phyloP scores from a whole-genome alignment of 306 rosid genomes.

The Corylus americana region DNA sequence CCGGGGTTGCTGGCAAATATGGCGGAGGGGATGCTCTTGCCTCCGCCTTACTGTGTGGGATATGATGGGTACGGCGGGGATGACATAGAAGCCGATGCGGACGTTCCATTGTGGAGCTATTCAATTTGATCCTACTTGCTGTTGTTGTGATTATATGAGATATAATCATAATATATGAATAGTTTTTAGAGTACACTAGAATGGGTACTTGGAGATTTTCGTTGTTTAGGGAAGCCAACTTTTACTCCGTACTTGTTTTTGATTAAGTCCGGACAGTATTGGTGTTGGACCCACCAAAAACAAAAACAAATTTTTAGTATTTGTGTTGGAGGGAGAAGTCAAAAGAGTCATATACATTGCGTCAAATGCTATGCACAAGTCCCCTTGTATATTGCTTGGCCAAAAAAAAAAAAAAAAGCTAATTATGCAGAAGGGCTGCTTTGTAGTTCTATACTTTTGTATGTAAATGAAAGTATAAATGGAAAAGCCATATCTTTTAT shows the following conservation, averaged over 20 bases:
- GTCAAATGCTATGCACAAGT: too few relatives aligned
- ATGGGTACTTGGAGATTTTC: background rate
- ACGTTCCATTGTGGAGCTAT: constrained; percentile 73
- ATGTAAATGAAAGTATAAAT: too few relatives aligned
- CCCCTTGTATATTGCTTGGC: too few relatives aligned
- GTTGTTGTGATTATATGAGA: too few relatives aligned
- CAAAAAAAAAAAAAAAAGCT: too few relatives aligned
- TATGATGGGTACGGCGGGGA: constrained; percentile 23
- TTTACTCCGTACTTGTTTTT: constrained; percentile 20
- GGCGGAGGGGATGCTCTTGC: constrained; percentile 64
- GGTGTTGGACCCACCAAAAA: background rate
- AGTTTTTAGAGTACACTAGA: background rate
- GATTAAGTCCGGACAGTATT: background rate
- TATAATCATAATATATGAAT: too few relatives aligned
- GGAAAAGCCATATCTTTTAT: too few relatives aligned
- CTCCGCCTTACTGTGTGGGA: constrained; percentile 51
- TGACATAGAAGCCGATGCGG: constrained; percentile 50
- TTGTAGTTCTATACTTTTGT: too few relatives aligned
- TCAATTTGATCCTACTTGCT: constrained; percentile 23
- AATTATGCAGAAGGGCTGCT: too few relatives aligned
- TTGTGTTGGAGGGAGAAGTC: background rate
- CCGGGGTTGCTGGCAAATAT: constrained; percentile 56
- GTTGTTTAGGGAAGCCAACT: background rate
- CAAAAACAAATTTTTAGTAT: too few relatives aligned
- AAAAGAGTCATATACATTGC: too few relatives aligned